Conservation (phyloP, 31 red algal species). For the Odonthalia washingtoniensis region DNA sequence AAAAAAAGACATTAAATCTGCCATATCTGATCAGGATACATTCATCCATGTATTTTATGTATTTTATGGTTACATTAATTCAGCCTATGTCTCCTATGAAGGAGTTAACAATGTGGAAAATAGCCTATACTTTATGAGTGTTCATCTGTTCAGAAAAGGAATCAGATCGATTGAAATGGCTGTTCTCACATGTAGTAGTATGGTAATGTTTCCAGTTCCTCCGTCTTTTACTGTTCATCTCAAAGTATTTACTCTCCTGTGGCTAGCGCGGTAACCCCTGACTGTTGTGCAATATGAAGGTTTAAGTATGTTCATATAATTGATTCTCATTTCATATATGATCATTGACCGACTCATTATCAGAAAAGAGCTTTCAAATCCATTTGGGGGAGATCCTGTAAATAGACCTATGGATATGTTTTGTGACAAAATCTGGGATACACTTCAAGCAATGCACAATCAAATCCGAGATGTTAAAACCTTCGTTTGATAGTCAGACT, state of each 20-base stretch:
- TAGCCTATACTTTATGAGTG: neutral
- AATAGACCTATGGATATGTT: conserved; percentile 51
- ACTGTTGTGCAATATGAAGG: conserved; percentile 44
- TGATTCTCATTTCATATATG: conserved; percentile 44
- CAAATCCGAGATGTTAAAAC: too few relatives aligned
- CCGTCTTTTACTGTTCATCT: conserved; percentile 57
- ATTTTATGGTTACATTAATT: conserved; percentile 41
- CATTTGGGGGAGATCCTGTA: conserved; percentile 51
- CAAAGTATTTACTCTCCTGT: conserved; percentile 32
- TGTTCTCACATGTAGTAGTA: conserved; percentile 38
- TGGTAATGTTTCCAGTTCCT: conserved; percentile 44
- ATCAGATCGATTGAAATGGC: conserved; percentile 37
- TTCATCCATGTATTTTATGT: conserved; percentile 29
- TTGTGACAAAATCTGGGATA: conserved; percentile 28
- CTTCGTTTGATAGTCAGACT: too few relatives aligned
- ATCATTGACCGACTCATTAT: conserved; percentile 47
- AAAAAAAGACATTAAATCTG: conserved; percentile 6
- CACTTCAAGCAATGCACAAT: too few relatives aligned
- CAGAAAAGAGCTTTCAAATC: conserved; percentile 50
- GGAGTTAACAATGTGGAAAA: neutral
- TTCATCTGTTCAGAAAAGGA: neutral
- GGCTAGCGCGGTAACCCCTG: conserved; percentile 52
- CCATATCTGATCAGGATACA: conserved; percentile 18
- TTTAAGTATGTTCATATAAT: conserved; percentile 32
- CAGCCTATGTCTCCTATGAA: neutral